Percentiles rank a stretch among this genome's conserved stretches.
Evolutionary conservation across 1,284 basidiomycete genomes (phyloP).

Genomic region (Moniliella sp.): DNA sequence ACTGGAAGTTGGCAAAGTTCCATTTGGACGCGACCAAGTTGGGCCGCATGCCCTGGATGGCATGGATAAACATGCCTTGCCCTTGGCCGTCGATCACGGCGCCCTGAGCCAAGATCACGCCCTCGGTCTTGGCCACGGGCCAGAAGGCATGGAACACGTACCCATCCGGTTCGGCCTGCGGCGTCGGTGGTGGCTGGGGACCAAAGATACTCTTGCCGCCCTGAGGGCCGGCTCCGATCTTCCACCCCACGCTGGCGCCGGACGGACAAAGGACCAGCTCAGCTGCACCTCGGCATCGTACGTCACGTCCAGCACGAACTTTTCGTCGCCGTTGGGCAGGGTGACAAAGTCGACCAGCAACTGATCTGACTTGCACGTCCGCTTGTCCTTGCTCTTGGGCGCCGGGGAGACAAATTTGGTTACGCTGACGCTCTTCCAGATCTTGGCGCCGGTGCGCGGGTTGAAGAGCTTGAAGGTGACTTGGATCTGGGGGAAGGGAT

Average conservation of each 20-base stretch:
- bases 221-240: conserved; percentile 63
- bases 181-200: conserved; percentile 9
- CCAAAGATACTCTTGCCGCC: conserved; percentile 86
- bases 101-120: conserved; percentile 54
- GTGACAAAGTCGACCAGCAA: conserved; percentile 47
- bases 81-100: conserved; percentile 47
- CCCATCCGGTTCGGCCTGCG: conserved; percentile 13
- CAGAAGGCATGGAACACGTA: conserved; percentile 30
- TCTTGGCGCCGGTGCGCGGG: conserved; percentile 49
- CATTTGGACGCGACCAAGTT: conserved; percentile 76
- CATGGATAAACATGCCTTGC: conserved; percentile 77
- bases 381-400: conserved; percentile 47
- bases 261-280: conserved; percentile 51
- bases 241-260: conserved; percentile 63
- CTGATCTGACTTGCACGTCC: conserved; percentile 69
- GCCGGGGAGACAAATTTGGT: conserved; percentile 58
- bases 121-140: conserved; percentile 40
- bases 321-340: conserved; percentile 46
- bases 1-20: conserved; percentile 81
- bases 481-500: conserved; percentile 61
- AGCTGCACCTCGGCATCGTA: conserved; percentile 61
- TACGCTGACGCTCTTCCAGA: conserved; percentile 77
- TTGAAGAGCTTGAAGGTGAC: conserved; percentile 80
- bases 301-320: conserved; percentile 59
- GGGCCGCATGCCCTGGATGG: conserved; percentile 93